A percentile compares a stretch with the other conserved stretches of the same genome.
phyloP scores from a whole-genome alignment of 768 basidiomycete genomes.

The Saitozyma podzolica region DNA sequence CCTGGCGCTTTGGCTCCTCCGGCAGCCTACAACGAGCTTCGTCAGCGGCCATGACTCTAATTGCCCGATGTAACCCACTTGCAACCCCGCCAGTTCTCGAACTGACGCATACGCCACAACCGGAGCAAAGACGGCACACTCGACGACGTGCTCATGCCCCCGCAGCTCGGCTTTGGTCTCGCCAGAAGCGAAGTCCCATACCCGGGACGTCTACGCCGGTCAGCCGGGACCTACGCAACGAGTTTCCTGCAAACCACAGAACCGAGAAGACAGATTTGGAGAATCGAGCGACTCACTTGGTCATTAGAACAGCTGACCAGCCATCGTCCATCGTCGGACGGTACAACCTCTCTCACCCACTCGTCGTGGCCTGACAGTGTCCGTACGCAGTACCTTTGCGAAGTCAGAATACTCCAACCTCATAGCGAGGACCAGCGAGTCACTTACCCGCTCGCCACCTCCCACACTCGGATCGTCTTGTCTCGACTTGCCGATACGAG shows the following conservation, averaged over 20 bases:
- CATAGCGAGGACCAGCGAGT: neutral
- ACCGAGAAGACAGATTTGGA: too few relatives aligned
- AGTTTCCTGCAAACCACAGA: neutral
- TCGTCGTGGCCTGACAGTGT: slow-evolving; percentile 76
- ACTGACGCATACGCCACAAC: slow-evolving; percentile 71
- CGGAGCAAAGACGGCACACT: slow-evolving; percentile 78
- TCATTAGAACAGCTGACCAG: slow-evolving; percentile 82
- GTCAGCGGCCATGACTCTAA: neutral
- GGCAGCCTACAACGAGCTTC: slow-evolving; percentile 45
- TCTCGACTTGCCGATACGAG: slow-evolving; percentile 87
- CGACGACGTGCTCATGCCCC: slow-evolving; percentile 84
- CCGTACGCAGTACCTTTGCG: slow-evolving; percentile 66
- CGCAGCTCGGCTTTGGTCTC: slow-evolving; percentile 78
- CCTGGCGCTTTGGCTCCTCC: slow-evolving; percentile 53
- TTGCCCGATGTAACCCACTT: slow-evolving; percentile 56
- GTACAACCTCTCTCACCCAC: slow-evolving; percentile 70
- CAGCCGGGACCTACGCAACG: slow-evolving; percentile 1
- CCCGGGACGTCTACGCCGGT: slow-evolving; percentile 65
- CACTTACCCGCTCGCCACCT: slow-evolving; percentile 78
- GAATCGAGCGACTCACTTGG: slow-evolving; percentile 62
- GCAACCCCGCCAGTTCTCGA: slow-evolving; percentile 71
- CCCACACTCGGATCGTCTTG: slow-evolving; percentile 79
- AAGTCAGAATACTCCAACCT: slow-evolving; percentile 11
- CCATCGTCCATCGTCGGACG: slow-evolving; percentile 66
- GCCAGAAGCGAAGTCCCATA: slow-evolving; percentile 72